Conservation (phyloP, 2,329 filamentous ascomycete species). For the Ophiocordyceps australis region DNA sequence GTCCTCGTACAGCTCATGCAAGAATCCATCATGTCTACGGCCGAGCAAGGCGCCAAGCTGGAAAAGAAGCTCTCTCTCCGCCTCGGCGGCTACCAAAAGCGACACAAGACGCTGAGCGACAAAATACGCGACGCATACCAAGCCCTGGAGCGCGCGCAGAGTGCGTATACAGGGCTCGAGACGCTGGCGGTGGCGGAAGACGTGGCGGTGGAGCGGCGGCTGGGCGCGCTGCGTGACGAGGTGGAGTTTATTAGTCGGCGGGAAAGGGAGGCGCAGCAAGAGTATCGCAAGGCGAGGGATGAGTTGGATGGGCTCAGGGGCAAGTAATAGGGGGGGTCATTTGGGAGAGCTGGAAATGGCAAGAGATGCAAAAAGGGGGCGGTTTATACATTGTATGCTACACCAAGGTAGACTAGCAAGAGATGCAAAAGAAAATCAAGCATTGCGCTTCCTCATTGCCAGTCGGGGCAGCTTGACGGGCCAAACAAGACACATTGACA, state of each 20-base stretch:
- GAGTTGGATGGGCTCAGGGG: constrained; percentile 50
- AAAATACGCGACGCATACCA: constrained; percentile 64
- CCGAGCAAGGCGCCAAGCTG: constrained; percentile 67
- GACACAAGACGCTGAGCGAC: constrained; percentile 59
- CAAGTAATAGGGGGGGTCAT: too few relatives aligned
- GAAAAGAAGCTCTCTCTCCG: constrained; percentile 86
- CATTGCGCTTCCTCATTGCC: constrained; percentile 17
- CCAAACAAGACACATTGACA: constrained; percentile 26
- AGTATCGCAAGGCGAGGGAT: constrained; percentile 58
- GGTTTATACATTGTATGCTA: neutral
- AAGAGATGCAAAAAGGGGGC: neutral
- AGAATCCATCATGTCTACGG: constrained; percentile 52
- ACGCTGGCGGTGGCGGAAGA: constrained; percentile 67
- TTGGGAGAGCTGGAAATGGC: too few relatives aligned
- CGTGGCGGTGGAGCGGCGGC: constrained; percentile 49
- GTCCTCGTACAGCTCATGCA: constrained; percentile 39
- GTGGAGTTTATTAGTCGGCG: constrained; percentile 62
- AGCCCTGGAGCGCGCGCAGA: constrained; percentile 53
- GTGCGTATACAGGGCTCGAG: constrained; percentile 56
- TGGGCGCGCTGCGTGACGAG: constrained; percentile 66
- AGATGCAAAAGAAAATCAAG: neutral
- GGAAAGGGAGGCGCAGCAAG: constrained; percentile 80
- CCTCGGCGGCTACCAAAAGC: constrained; percentile 78
- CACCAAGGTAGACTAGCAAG: neutral
- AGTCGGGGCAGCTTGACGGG: constrained; percentile 36